Conservation (phyloP, 495 filamentous ascomycete species). For the Penicillium canescens region DNA sequence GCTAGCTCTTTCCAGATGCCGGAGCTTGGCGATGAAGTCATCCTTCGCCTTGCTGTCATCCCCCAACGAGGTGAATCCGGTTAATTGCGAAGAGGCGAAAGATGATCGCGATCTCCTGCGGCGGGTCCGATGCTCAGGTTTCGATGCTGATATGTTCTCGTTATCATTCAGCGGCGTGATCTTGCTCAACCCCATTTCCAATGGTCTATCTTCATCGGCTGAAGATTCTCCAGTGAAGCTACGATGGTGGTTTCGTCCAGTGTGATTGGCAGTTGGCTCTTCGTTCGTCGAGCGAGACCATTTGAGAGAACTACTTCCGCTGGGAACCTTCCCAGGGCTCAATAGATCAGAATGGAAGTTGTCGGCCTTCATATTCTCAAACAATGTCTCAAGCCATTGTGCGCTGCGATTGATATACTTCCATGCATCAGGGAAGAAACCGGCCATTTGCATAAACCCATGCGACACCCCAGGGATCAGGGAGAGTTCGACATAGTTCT, state of each 20-base stretch:
- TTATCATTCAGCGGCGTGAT: constrained; percentile 22
- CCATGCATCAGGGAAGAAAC: constrained; percentile 83
- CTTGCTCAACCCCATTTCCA: constrained; percentile 71
- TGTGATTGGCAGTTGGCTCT: not conserved
- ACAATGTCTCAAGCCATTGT: constrained; percentile 74
- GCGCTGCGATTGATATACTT: constrained; percentile 73
- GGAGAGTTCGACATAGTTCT: constrained; percentile 75
- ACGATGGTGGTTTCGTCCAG: constrained; percentile 39
- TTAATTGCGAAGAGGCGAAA: constrained; percentile 14
- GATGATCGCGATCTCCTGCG: constrained; percentile 20
- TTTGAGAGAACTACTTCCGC: not conserved
- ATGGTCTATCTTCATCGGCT: constrained; percentile 73
- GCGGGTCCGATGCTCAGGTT: constrained; percentile 6
- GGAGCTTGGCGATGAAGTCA: constrained; percentile 27
- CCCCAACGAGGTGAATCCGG: constrained; percentile 9
- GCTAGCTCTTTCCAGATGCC: constrained; percentile 14
- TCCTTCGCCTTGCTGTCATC: constrained; percentile 15
- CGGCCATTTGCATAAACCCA: constrained; percentile 89
- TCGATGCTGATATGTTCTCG: constrained; percentile 1
- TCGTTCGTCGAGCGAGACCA: not conserved
- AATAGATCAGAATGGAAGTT: constrained; percentile 25
- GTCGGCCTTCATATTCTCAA: constrained; percentile 51
- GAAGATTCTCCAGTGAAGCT: constrained; percentile 60
- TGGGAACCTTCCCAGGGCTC: constrained; percentile 8
- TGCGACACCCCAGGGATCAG: constrained; percentile 87